Conservation (phyloP, 2,329 filamentous ascomycete species). For the Penicillium hordei region DNA sequence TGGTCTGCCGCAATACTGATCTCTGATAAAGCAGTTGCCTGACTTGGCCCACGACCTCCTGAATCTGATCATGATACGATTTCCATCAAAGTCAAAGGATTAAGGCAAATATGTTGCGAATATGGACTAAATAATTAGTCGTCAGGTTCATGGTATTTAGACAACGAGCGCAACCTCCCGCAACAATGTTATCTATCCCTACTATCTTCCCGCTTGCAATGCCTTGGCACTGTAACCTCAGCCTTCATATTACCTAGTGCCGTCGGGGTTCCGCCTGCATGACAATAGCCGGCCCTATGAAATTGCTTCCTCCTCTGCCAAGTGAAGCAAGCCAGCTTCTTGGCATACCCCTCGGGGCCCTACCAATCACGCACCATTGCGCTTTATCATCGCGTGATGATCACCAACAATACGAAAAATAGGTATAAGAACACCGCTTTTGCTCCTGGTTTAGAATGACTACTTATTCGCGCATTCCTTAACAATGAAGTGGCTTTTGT, state of each 20-base stretch:
- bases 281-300: slow-evolving; percentile 10
- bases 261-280: slow-evolving; percentile 19
- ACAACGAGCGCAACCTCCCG: not conserved
- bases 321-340: slow-evolving; percentile 11
- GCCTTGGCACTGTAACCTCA: slow-evolving; percentile 21
- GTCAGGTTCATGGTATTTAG: too few species aligned
- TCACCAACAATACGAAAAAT: not conserved
- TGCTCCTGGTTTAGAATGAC: not conserved
- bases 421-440: slow-evolving; percentile 2
- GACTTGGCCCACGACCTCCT: not conserved
- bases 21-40: not conserved
- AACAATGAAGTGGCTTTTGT: slow-evolving; percentile 16
- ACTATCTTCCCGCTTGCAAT: not conserved
- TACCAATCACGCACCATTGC: slow-evolving; percentile 6
- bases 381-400: slow-evolving; percentile 11
- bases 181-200: not conserved
- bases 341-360: slow-evolving; percentile 3
- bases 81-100: not conserved
- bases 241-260: slow-evolving; percentile 10
- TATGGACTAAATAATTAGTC: not conserved
- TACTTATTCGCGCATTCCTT: not conserved
- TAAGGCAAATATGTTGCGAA: not conserved
- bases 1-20: not conserved
- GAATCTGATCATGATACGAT: not conserved
- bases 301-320: slow-evolving; percentile 9